phyloP scores from a whole-genome alignment of 306 rosid genomes.

The Quercus bicolor region DNA sequence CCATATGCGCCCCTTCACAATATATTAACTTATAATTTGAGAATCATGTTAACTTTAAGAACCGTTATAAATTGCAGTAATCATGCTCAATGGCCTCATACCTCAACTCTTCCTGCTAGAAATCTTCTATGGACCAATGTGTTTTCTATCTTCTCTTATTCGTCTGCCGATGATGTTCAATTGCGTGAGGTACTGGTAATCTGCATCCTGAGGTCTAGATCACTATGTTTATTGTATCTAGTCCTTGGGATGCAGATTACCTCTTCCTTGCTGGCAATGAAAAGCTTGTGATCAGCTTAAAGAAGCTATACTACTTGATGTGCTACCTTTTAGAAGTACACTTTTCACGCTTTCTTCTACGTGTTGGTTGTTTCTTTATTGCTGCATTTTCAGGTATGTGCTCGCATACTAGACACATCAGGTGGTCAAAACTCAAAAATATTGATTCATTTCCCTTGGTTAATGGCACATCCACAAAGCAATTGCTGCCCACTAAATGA shows the following conservation, averaged over 20 bases:
- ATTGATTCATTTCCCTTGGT: background rate
- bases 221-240: slow-evolving; percentile 31
- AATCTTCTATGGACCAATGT: slow-evolving; percentile 10
- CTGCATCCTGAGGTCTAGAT: slow-evolving; percentile 80
- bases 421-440: background rate
- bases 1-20: slow-evolving; percentile 19
- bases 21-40: background rate
- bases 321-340: background rate
- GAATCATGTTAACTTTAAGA: slow-evolving; percentile 22
- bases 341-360: background rate
- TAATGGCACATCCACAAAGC: no score
- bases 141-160: background rate
- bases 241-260: slow-evolving; percentile 57
- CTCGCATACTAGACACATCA: background rate
- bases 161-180: background rate
- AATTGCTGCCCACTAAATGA: background rate
- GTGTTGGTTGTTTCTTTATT: background rate
- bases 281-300: background rate
- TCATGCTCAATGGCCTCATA: slow-evolving; percentile 7
- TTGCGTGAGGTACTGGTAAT: slow-evolving; percentile 48
- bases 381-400: slow-evolving; percentile 11
- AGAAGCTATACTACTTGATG: background rate
- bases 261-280: slow-evolving; percentile 29
- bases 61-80: slow-evolving; percentile 43
- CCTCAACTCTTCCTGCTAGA: slow-evolving; percentile 17